A percentile compares a stretch with the other conserved stretches of the same genome.
Conservation (phyloP, 805 yeast species). For the Ogataea haglerorum region DNA sequence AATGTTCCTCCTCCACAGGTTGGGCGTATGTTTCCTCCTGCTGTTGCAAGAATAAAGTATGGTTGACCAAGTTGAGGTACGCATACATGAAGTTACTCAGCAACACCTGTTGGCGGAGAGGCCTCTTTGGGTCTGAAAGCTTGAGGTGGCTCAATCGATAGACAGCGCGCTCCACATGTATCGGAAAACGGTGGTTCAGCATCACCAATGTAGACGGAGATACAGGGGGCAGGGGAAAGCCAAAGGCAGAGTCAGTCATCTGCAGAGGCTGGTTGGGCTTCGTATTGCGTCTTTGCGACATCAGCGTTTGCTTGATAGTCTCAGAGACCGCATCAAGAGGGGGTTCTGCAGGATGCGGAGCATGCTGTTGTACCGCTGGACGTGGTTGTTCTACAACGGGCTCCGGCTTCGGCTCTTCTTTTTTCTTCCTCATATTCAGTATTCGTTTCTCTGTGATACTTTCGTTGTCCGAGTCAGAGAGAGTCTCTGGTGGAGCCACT, state of each 20-base stretch:
- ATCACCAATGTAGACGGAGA: constrained; percentile 72
- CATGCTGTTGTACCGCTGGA: neutral
- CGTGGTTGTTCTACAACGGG: neutral
- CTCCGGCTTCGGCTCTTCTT: constrained; percentile 4
- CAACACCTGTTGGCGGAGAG: constrained; percentile 86
- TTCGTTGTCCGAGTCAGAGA: constrained; percentile 22
- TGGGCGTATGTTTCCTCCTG: constrained; percentile 35
- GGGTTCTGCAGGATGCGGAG: constrained; percentile 2
- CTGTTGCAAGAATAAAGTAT: constrained; percentile 75
- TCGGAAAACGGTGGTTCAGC: constrained; percentile 84
- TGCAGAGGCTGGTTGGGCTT: constrained; percentile 55
- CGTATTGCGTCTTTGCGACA: constrained; percentile 28
- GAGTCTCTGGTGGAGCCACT: constrained; percentile 11
- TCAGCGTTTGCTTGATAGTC: constrained; percentile 25
- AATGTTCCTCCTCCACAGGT: constrained; percentile 7
- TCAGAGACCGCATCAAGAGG: constrained; percentile 14
- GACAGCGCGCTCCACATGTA: constrained; percentile 94
- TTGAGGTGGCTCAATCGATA: constrained; percentile 90
- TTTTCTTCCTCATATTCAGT: constrained; percentile 5
- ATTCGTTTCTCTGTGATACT: constrained; percentile 22
- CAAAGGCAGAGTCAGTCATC: constrained; percentile 78
- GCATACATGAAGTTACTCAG: constrained; percentile 97
- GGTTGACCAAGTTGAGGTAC: constrained; percentile 90
- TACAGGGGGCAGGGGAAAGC: constrained; percentile 81
- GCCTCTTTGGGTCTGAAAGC: constrained; percentile 89